Evolutionary conservation across 2,329 filamentous ascomycete genomes (phyloP).

Genomic region (Phoma sp.): DNA sequence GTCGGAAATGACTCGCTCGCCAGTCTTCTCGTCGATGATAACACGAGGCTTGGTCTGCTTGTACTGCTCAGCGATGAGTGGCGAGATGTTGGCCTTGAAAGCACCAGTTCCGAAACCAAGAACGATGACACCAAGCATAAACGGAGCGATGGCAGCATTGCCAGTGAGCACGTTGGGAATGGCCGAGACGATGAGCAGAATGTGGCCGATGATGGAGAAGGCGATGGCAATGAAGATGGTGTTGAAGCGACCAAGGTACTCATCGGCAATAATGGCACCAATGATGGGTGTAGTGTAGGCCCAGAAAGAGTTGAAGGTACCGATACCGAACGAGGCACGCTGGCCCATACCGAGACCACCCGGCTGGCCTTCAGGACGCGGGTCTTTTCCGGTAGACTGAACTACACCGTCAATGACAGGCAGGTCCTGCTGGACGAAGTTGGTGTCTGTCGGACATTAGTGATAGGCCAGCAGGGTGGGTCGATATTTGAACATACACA

Average conservation of each 20-base stretch:
- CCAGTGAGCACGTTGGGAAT: constrained; percentile 55
- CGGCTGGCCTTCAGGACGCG: constrained; percentile 38
- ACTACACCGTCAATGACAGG: constrained; percentile 45
- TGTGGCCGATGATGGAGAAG: constrained; percentile 60
- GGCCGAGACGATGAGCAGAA: constrained; percentile 62
- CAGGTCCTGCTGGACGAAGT: constrained; percentile 48
- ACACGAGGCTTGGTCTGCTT: constrained; percentile 64
- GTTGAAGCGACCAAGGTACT: constrained; percentile 67
- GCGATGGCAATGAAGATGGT: constrained; percentile 61
- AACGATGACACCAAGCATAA: constrained; percentile 59
- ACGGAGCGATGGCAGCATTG: constrained; percentile 54
- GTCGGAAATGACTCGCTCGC: constrained; percentile 74
- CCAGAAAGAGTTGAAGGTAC: constrained; percentile 50
- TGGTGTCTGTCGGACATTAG: constrained; percentile 41
- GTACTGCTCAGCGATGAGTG: constrained; percentile 75
- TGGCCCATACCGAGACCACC: constrained; percentile 48
- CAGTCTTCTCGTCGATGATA: constrained; percentile 58
- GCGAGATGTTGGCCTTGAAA: constrained; percentile 60
- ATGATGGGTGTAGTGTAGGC: constrained; percentile 52
- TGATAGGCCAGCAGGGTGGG: background rate
- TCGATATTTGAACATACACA: constrained; percentile 58
- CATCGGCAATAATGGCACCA: constrained; percentile 63
- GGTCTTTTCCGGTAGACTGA: constrained; percentile 40
- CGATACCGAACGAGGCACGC: constrained; percentile 46
- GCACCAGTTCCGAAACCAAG: constrained; percentile 56